Conservation (phyloP, 257 asterid genomes). For the Euphrasia confusa region DNA sequence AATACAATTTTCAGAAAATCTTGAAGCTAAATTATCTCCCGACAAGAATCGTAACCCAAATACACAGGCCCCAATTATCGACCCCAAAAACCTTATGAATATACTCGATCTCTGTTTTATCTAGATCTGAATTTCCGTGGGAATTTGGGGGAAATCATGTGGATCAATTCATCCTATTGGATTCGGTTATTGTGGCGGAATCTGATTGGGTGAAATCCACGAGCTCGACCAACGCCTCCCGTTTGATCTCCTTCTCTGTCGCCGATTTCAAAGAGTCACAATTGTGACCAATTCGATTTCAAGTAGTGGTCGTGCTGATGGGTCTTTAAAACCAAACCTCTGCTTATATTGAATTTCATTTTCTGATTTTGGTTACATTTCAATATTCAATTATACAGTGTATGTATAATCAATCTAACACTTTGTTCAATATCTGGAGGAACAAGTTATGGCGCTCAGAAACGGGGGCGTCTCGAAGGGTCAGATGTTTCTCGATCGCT, state of each 20-base stretch:
- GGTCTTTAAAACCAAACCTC: constrained; percentile 36
- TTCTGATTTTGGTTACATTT: too few relatives aligned
- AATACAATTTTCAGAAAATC: too few relatives aligned
- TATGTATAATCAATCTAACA: too few relatives aligned
- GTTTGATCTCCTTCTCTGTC: constrained; percentile 72
- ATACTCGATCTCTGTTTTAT: constrained; percentile 48
- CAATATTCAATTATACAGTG: too few relatives aligned
- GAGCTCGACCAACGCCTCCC: constrained; percentile 58
- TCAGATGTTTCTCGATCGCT: constrained; percentile 50
- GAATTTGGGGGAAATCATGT: constrained; percentile 71
- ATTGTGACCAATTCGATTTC: too few relatives aligned
- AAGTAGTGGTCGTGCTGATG: constrained; percentile 52
- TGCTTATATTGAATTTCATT: too few relatives aligned
- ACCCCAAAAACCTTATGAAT: too few relatives aligned
- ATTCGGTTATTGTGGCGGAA: constrained; percentile 46
- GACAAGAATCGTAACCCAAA: too few relatives aligned
- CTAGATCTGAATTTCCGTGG: constrained; percentile 56
- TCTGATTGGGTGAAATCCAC: constrained; percentile 68
- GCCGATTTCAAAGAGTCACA: constrained; percentile 46
- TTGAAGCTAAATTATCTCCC: too few relatives aligned
- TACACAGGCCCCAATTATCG: too few relatives aligned
- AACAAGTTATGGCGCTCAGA: constrained; percentile 62
- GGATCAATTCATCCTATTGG: constrained; percentile 58
- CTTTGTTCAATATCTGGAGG: constrained; percentile 26
- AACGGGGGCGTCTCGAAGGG: constrained; percentile 50